A percentile compares a stretch with the other conserved stretches of the same genome.
These are phyloP conservation scores for Lepiota brunneoincarnata DNA, from an alignment of 768 basidiomycete species.

Conservation along the genomic window DNA sequence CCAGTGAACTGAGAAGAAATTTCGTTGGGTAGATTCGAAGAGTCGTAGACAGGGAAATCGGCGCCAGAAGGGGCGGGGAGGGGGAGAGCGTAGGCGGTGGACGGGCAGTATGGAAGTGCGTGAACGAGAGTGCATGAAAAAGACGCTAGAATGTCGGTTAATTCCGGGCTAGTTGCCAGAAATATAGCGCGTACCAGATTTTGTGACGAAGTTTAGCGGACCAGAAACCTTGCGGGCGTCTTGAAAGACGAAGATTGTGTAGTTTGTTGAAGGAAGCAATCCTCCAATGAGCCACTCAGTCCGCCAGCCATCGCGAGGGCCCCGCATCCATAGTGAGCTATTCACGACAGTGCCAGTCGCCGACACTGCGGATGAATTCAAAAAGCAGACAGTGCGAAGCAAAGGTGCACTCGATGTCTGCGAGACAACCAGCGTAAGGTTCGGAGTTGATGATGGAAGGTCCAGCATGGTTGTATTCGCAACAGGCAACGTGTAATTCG, in stretches of 20 bases:
- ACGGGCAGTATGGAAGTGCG: constrained; percentile 73
- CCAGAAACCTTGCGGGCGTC: constrained; percentile 56
- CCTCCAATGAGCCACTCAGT: constrained; percentile 65
- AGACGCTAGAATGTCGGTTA: constrained; percentile 30
- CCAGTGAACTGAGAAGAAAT: constrained; percentile 45
- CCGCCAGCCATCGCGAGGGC: constrained; percentile 53
- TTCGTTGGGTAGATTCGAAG: constrained; percentile 7
- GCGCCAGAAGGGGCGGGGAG: constrained; percentile 46
- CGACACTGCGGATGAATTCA: constrained; percentile 29
- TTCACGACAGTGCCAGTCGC: constrained; percentile 38
- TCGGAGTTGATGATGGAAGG: constrained; percentile 39
- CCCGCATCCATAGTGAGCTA: constrained; percentile 55
- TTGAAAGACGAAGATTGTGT: constrained; percentile 68
- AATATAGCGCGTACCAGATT: constrained; percentile 45
- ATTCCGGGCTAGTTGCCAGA: constrained; percentile 17
- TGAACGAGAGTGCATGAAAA: constrained; percentile 72
- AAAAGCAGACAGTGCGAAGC: constrained; percentile 58
- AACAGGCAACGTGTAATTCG: constrained; percentile 72
- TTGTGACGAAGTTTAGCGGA: constrained; percentile 73
- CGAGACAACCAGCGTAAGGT: constrained; percentile 55
- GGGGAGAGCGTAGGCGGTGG: constrained; percentile 66
- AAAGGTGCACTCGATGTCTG: constrained; percentile 42
- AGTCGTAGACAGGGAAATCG: constrained; percentile 8
- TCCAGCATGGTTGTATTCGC: constrained; percentile 48
- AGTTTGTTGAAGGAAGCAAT: constrained; percentile 67